Conservation (phyloP, 305 asterid species). For the Rubia occidens region DNA sequence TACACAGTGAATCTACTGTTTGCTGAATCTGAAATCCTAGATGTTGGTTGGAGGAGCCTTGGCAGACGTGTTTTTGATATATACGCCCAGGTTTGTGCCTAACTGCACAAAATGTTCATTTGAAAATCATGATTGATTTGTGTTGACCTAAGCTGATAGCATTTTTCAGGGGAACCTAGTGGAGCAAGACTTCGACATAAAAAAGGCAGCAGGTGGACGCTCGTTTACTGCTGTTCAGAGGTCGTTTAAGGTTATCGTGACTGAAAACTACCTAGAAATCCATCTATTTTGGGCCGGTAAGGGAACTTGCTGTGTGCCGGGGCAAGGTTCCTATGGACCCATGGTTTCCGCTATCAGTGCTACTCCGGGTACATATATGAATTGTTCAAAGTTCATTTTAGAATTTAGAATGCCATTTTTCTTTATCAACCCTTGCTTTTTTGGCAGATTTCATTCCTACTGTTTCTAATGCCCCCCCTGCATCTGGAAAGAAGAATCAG, state of each 20-base stretch:
- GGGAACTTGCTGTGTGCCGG: conserved; percentile 78
- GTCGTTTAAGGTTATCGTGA: conserved; percentile 32
- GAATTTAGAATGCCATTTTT: conserved; percentile 3
- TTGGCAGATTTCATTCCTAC: conserved; percentile 49
- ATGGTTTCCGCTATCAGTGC: conserved; percentile 59
- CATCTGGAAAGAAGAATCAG: conserved; percentile 27
- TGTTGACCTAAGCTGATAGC: conserved; percentile 9
- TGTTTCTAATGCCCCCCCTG: conserved; percentile 53
- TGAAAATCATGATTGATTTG: background rate
- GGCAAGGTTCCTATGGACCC: conserved; percentile 58
- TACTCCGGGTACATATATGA: conserved; percentile 49
- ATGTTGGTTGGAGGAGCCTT: conserved; percentile 41
- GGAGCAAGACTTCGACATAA: conserved; percentile 51
- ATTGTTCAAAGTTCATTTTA: no score
- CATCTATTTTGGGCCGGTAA: conserved; percentile 82
- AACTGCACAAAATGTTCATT: background rate
- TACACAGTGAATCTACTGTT: conserved; percentile 57
- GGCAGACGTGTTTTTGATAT: conserved; percentile 66
- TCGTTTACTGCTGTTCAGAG: conserved; percentile 37
- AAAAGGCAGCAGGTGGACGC: conserved; percentile 43
- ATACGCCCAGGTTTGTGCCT: conserved; percentile 49
- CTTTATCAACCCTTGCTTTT: conserved; percentile 3
- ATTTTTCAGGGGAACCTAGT: conserved; percentile 43
- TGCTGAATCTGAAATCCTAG: conserved; percentile 32
- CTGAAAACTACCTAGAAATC: conserved; percentile 55